Evolutionary conservation across 83 land plant species (phyloP), one percentile per base, ranked within the genome.

Genomic region (Diphasiastrum complanatum): DNA sequence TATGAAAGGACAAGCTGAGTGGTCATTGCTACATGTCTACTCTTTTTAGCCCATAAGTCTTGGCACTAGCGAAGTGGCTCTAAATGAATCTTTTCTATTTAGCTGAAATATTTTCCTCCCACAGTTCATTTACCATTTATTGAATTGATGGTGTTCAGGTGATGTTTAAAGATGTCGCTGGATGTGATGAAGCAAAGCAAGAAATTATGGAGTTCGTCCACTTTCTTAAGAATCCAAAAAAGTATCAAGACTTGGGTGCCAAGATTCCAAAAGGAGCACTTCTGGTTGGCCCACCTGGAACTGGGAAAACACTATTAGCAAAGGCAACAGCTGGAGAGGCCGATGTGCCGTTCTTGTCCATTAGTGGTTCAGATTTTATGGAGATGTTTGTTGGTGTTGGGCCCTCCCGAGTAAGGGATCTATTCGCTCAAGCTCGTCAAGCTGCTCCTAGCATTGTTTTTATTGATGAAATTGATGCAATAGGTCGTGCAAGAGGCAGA

Each of bases 321-420:
- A 57, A 33, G 18, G 61, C 61, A 3, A 33, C 40, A 2, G 61
- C 61, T 27, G 61, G 61, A 2, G 61, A 57, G 34, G 61, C 61
- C 34, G 61, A 40, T 33, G 61, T 57, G 2, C 61, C 61, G 2
- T 57, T 57, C 18, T 19, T 57, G 2, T 57, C 61, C 5, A 31
- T 30, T 14, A 33, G 43, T 31, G 61, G 43, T 33, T 30, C 61
- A 22, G 61, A 57, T 2, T 57, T 57, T 57, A 33, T 57, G 46
- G 61, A 57, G 61, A 30, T 57, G 61, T 57, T 57, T 33, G 61
- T 57, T 57, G 61, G 61, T 57, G 61, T 57, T 14, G 61, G 61
- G 2, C 43, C 61, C 2, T 57, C 61, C 2, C 33, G 61, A 12
- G 61, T 57, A 5, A 3, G 61, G 18, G 61, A 57, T 33, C 61